Base-by-base conservation (phyloP, 805 yeast species). In the Ogataea neopini region DNA sequence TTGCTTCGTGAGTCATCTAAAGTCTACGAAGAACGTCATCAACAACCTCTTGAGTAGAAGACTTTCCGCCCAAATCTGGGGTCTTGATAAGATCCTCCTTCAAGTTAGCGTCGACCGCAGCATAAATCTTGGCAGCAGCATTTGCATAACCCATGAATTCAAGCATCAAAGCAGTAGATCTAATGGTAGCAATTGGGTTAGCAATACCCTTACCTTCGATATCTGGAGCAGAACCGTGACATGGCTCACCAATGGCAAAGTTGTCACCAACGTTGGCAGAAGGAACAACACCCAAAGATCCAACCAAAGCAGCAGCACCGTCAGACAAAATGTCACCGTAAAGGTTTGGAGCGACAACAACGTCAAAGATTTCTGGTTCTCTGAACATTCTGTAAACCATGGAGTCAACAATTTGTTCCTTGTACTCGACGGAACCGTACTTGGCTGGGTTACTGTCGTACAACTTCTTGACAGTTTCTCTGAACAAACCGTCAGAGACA, bases 321-420 rank as follows among this genome's bases (percentile, higher is more conserved):
- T 91, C 98, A 55, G 95, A 86, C 60, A 94, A 76, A 57, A 94
- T 90, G 70, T 94, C 99, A 69, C 99, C 99, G 70, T 94, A 94
- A 68, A 94, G 79, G 78, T 94, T 94, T 61, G 99, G 99, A 52
- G 98, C 99, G 45, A 94, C 99, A 32, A 94, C 94, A 54, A 94
- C 99, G 66, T 94, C 99, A 64, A 94, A 94, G 69, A 88, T 84
- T 65, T 89, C 90, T 44, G 99, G 99, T 72, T 94, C 97, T 72
- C 98, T 84, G 83, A 94, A 94, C 94, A 94, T 82, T 70, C 96
- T 81, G 82, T 94, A 94, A 48, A 94, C 99, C 99, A 94, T 94
- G 11, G 97, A 91, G 75, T 94, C 99, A 39, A 94, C 98, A 68
- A 94, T 92, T 75, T 94, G 99, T 75, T 94, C 98, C 67, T 87